These are phyloP conservation scores for Nakaseomyces nivariensis DNA, from an alignment of 1,139 yeast genomes.

Conservation along the genomic window DNA sequence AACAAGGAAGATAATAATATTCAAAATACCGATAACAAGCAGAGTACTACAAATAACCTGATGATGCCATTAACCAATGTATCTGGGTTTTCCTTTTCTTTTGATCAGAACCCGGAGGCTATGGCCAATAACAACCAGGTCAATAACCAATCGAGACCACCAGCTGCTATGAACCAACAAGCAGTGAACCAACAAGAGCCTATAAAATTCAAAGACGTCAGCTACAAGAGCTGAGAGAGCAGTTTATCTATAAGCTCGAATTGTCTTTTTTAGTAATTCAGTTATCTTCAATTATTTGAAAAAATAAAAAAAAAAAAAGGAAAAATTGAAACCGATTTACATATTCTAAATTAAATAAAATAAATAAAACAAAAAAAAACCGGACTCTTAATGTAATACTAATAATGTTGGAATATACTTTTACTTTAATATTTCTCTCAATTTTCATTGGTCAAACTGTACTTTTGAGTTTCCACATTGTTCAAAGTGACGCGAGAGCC, in stretches of 20 bases:
- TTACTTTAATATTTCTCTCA: background rate
- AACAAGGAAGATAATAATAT: constrained; percentile 2
- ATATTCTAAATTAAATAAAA: background rate
- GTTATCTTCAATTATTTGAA: background rate
- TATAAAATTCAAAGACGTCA: constrained; percentile 7
- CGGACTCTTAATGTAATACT: background rate
- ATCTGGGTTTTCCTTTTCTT: constrained; percentile 3
- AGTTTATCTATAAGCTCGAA: background rate
- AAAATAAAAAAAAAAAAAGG: background rate
- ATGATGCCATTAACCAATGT: constrained; percentile 2
- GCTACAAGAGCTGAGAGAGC: constrained; percentile 6
- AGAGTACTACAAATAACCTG: background rate
- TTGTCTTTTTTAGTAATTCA: background rate
- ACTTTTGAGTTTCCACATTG: background rate
- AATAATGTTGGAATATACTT: background rate
- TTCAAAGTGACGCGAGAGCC: background rate
- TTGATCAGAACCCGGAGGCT: constrained; percentile 3
- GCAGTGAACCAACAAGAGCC: constrained; percentile 4
- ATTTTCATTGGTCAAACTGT: background rate
- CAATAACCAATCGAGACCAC: background rate
- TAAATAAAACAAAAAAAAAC: no score
- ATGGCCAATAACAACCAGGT: background rate
- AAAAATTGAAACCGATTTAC: background rate
- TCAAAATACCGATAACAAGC: background rate
- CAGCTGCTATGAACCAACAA: background rate